Evolutionary conservation across 371 early-diverging fungal genomes (phyloP).

Genomic region (Rhizomucor pusillus): DNA sequence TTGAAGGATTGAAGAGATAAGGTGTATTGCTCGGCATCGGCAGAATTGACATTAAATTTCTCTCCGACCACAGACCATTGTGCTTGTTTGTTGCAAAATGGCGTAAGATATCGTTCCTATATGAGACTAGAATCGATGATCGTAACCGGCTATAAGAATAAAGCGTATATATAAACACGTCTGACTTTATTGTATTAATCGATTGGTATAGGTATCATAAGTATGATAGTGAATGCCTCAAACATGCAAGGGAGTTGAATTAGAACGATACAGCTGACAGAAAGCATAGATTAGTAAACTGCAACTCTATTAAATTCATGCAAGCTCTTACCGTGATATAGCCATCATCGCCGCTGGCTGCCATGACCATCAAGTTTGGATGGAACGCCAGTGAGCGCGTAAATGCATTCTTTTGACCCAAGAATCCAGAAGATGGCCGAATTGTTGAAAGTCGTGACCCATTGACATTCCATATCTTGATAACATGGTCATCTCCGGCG

Average conservation of each 20-base stretch:
- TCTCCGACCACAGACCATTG: too few relatives aligned
- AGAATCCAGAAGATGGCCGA: slow-evolving; percentile 60
- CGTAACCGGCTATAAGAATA: too few relatives aligned
- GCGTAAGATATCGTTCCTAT: too few relatives aligned
- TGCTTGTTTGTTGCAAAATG: too few relatives aligned
- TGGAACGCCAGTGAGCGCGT: slow-evolving; percentile 55
- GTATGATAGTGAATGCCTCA: too few relatives aligned
- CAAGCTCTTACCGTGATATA: slow-evolving; percentile 39
- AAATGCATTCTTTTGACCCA: slow-evolving; percentile 46
- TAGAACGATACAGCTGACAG: not conserved
- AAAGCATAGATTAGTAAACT: not conserved
- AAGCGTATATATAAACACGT: too few relatives aligned
- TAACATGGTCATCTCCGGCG: slow-evolving; percentile 61
- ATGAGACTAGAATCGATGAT: too few relatives aligned
- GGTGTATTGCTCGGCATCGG: too few relatives aligned
- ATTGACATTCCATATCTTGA: slow-evolving; percentile 66
- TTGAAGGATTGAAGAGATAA: too few relatives aligned
- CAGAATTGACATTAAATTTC: too few relatives aligned
- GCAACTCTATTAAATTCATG: not conserved
- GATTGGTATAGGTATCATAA: too few relatives aligned
- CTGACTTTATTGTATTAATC: too few relatives aligned
- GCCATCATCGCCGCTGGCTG: slow-evolving; percentile 50
- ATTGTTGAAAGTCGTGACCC: slow-evolving; percentile 53
- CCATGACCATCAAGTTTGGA: slow-evolving; percentile 55
- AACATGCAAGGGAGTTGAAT: not conserved